These are phyloP conservation scores for Nakazawaea pomicola DNA, from an alignment of 805 yeast species.

Conservation along the genomic window DNA sequence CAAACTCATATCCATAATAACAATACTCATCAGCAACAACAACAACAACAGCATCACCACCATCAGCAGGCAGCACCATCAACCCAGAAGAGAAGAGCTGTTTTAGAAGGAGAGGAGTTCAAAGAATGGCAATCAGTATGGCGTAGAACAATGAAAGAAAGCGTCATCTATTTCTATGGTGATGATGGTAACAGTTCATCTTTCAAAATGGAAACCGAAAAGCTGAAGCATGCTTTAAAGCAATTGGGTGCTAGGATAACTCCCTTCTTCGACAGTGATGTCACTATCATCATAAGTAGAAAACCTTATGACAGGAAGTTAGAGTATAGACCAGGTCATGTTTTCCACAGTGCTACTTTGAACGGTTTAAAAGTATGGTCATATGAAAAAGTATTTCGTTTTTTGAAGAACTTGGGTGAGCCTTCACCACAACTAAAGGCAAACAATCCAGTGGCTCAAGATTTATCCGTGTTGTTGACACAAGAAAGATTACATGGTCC, in stretches of 20 bases:
- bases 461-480: constrained; percentile 59
- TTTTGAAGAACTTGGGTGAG: constrained; percentile 60
- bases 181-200: constrained; percentile 27
- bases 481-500: constrained; percentile 87
- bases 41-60: constrained; percentile 3
- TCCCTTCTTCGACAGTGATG: constrained; percentile 54
- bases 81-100: constrained; percentile 14
- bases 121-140: constrained; percentile 56
- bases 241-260: constrained; percentile 53
- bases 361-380: constrained; percentile 81
- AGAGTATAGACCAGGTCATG: constrained; percentile 51
- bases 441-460: constrained; percentile 22
- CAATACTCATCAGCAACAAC: constrained; percentile 11
- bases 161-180: constrained; percentile 53
- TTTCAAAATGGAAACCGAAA: constrained; percentile 26
- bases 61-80: constrained; percentile 7
- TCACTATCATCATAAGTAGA: constrained; percentile 75
- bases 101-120: constrained; percentile 35
- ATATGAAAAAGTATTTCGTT: constrained; percentile 77
- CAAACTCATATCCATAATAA: background rate
- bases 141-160: constrained; percentile 51
- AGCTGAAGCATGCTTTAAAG: constrained; percentile 28
- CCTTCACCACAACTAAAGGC: constrained; percentile 14
- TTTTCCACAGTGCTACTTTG: constrained; percentile 56
- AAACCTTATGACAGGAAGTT: constrained; percentile 39